phyloP scores from a whole-genome alignment of 257 asterid species.

The Thymus quinquecostatus region DNA sequence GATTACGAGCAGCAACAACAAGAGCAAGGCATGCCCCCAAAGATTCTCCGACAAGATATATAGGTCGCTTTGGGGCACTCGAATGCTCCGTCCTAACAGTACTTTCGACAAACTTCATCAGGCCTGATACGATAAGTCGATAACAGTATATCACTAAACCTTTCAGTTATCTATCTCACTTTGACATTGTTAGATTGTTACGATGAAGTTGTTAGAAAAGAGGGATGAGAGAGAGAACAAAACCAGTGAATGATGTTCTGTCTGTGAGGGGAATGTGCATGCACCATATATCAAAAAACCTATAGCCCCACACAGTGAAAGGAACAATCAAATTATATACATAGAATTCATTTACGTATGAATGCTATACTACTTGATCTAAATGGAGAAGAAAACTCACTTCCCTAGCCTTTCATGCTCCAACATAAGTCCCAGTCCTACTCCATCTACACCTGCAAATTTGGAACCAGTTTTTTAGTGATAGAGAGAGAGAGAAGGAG shows the following conservation, averaged over 20 bases:
- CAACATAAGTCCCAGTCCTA: conserved; percentile 68
- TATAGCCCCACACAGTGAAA: conserved; percentile 17
- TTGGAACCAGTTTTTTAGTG: neutral
- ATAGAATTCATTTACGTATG: neutral
- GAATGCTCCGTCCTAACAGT: conserved; percentile 54
- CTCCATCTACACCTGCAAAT: conserved; percentile 65
- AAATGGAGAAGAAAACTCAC: conserved; percentile 40
- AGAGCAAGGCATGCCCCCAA: conserved; percentile 83
- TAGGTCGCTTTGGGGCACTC: conserved; percentile 58
- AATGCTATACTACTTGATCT: neutral
- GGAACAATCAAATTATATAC: neutral
- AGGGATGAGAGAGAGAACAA: conserved; percentile 20
- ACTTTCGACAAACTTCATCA: conserved; percentile 71
- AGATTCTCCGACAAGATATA: conserved; percentile 82
- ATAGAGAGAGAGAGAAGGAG: no score
- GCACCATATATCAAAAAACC: conserved; percentile 86
- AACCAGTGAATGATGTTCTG: conserved; percentile 73
- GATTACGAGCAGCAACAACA: conserved; percentile 81
- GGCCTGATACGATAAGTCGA: conserved; percentile 38
- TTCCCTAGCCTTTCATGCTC: conserved; percentile 62
- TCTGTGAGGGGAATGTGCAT: conserved; percentile 79
- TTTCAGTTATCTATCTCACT: neutral
- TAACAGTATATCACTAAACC: neutral
- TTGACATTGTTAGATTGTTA: neutral
- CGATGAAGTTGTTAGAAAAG: neutral